Evolutionary conservation across 768 basidiomycete genomes (phyloP), one percentile per base, ranked within the genome.

Genomic region (Lyophyllum shimeji): DNA sequence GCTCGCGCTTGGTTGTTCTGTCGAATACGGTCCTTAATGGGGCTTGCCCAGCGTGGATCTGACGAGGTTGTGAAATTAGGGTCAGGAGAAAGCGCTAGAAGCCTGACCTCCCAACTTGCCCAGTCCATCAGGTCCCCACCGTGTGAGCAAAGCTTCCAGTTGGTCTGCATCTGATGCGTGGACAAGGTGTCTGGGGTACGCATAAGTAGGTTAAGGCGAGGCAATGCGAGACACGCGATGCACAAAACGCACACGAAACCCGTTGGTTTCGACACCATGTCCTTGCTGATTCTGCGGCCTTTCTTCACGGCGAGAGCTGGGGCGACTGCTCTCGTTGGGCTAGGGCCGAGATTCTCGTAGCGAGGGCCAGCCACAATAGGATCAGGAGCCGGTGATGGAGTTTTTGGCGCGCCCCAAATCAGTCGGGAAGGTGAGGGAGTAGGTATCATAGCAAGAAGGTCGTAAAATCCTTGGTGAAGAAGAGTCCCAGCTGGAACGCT

Each of bases 81-180:
- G 85, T 89, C 59, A 84, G 44, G 50, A 53, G 21, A 50, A 42
- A 55, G 56, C 13, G 23, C 39, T 48, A 52, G 49, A 51, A 25
- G 46, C 60, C 84, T 73, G 65, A 93, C 93, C 88, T 75, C 89
- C 91, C 49, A 95, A 75, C 72, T 95, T 95, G 56, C 92, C 92
- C 69, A 92, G 73, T 39, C 92, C 87, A 72, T 95, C 93, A 44
- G 89, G 88, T 34, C 89, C 88, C 93, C 94, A 95, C 53, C 92
- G 83, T 61, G 83, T 86, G 47, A 95, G 85, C 57, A 95, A 79
- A 23, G 89, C 93, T 69, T 91, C 90, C 31, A 90, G 83, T 68
- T 95, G 90, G 73, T 90, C 90, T 12, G 88, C 90, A 72, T 94
- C 90, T 55, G 90, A 93, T 27, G 94, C 93, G 74, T 95, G 93